These are phyloP conservation scores for Ambispora gerdemannii DNA, from an alignment of 192 early-diverging fungal genomes.

Conservation along the genomic window DNA sequence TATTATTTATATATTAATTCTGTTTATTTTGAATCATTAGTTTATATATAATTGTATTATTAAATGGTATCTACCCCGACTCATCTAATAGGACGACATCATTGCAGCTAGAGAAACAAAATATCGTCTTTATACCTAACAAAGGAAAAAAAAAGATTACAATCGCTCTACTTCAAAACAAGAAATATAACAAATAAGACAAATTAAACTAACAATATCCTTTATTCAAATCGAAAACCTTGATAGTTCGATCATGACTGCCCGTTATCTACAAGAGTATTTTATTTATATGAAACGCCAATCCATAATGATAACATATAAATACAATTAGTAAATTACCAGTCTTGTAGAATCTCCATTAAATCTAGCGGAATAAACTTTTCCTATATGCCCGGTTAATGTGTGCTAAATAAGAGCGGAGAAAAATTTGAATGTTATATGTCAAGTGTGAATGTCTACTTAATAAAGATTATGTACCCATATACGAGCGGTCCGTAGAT, in stretches of 20 bases:
- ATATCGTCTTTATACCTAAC: conserved; percentile 80
- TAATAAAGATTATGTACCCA: conserved; percentile 42
- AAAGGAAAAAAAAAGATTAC: neutral
- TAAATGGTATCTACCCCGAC: conserved; percentile 49
- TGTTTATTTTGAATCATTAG: neutral
- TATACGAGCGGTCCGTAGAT: conserved; percentile 69
- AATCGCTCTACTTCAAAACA: neutral
- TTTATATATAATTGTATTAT: neutral
- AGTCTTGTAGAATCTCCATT: conserved; percentile 73
- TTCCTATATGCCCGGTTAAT: conserved; percentile 91
- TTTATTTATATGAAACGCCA: neutral
- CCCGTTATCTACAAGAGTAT: conserved; percentile 64
- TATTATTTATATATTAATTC: conserved; percentile 29
- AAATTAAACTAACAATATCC: conserved; percentile 72
- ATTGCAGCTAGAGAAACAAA: conserved; percentile 92
- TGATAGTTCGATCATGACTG: conserved; percentile 94
- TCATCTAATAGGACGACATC: conserved; percentile 79
- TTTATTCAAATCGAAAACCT: conserved; percentile 90
- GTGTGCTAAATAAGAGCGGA: conserved; percentile 62
- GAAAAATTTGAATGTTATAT: neutral
- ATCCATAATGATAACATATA: neutral
- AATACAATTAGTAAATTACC: conserved; percentile 41
- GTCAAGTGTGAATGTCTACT: neutral
- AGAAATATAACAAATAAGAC: neutral
- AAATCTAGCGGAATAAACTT: conserved; percentile 87